Evolutionary conservation across 331 rosid genomes (phyloP), one percentile per base, ranked within the genome.

Genomic region (Dryas integrifolia): DNA sequence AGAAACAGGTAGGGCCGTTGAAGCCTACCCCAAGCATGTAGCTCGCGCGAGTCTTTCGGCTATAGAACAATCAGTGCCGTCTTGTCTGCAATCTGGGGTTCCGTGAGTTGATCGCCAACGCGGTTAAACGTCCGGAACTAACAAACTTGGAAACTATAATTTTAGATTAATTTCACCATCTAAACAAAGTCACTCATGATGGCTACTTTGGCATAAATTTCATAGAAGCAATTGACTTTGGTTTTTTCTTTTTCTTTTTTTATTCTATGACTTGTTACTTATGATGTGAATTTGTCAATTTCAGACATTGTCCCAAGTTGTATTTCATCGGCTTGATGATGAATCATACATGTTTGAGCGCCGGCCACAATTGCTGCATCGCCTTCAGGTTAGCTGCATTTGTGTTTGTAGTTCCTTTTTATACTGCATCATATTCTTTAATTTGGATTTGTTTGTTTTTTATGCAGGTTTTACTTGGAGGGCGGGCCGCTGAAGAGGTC

Each of bases 401-500:
- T 21, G 53, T 60, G 56, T 51, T 14, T 40, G 43, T 74, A 15
- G 41, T 71, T 70, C 46, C 46, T 49, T 47, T 64, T 9, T 11
- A 15, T 52, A 61, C 26, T 26, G 64, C 68, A 43, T 77, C 73
- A 30, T 56, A n/a, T 45, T 39, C 70, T 73, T 77, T 72, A 53
- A 70, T 50, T 14, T 35, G 10, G 61, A 43, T 26, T 47, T 11
- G 46, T 68, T 44, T 69, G 7, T 44, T 67, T 7, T 59, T 69
- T 38, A 30, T 30, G 70, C 81, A 93, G 98, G 97, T 95, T 76
- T 86, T 92, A 57, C 97, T 95, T 49, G 98, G 98, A 72, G 99
- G 92, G 58, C 85, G 99, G 80, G 99, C 99, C 13, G 98, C 99
- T 0, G 99, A 95, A 76, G 99, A 95, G 85, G 89, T 95, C 79